Conservation (phyloP, 1,139 yeast species). For the Kodamaea ohmeri region DNA sequence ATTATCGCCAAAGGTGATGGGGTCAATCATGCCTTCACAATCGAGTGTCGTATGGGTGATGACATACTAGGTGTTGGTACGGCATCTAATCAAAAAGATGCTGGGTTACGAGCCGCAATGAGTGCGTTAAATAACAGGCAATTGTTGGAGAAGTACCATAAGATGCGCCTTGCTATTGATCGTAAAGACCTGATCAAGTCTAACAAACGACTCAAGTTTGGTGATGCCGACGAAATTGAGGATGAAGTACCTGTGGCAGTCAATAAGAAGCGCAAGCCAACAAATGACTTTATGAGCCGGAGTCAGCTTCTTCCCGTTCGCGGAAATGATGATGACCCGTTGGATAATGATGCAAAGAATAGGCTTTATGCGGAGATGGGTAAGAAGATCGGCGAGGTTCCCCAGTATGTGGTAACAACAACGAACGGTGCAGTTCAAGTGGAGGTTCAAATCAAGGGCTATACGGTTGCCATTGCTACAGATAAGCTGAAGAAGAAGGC, state of each 20-base stretch:
- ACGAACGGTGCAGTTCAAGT: slow-evolving; percentile 32
- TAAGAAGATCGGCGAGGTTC: slow-evolving; percentile 36
- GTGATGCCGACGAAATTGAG: slow-evolving; percentile 5
- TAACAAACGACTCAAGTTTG: slow-evolving; percentile 12
- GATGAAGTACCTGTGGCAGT: not conserved
- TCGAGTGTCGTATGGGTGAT: slow-evolving; percentile 63
- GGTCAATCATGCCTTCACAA: slow-evolving; percentile 48
- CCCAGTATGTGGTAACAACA: slow-evolving; percentile 38
- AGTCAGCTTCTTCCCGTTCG: slow-evolving; percentile 28
- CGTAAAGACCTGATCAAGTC: slow-evolving; percentile 39
- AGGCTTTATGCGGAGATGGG: slow-evolving; percentile 45
- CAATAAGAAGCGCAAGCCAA: slow-evolving; percentile 9
- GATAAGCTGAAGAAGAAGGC: slow-evolving; percentile 46
- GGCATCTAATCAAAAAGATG: slow-evolving; percentile 62
- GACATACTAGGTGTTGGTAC: slow-evolving; percentile 55
- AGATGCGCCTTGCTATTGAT: slow-evolving; percentile 60
- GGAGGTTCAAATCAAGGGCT: slow-evolving; percentile 36
- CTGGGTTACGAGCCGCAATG: slow-evolving; percentile 73
- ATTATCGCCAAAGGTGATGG: slow-evolving; percentile 32
- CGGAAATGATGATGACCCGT: slow-evolving; percentile 25
- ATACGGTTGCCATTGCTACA: slow-evolving; percentile 35
- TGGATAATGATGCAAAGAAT: slow-evolving; percentile 39
- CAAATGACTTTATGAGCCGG: slow-evolving; percentile 11
- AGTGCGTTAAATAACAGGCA: slow-evolving; percentile 58
- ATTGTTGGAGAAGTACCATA: slow-evolving; percentile 62